phyloP scores from a whole-genome alignment of 2,329 filamentous ascomycete species.

The Hymenoscyphus scutula region DNA sequence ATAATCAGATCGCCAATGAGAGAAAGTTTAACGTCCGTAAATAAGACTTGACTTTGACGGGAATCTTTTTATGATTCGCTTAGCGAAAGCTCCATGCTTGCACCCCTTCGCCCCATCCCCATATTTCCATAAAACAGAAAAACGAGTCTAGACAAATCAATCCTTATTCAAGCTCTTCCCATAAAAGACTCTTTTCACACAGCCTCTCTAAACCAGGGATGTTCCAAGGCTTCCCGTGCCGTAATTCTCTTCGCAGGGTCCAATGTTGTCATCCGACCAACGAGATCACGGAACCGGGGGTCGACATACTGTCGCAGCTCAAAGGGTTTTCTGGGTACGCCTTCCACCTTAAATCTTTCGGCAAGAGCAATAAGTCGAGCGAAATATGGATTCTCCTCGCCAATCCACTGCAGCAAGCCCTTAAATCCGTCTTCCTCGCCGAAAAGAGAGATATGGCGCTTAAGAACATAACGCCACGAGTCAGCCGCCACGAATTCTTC shows the following conservation, averaged over 20 bases:
- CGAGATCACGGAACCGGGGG: slow-evolving; percentile 40
- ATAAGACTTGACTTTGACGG: too few species aligned
- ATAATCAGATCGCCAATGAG: too few species aligned
- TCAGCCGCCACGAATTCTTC: slow-evolving; percentile 19
- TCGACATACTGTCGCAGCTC: slow-evolving; percentile 42
- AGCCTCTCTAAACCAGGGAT: slow-evolving; percentile 26
- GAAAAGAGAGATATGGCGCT: slow-evolving; percentile 49
- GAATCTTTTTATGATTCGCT: too few species aligned
- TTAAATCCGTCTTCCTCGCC: slow-evolving; percentile 42
- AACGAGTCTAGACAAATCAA: too few species aligned
- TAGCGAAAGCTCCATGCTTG: too few species aligned
- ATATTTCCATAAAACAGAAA: too few species aligned
- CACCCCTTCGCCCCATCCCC: too few species aligned
- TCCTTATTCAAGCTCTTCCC: too few species aligned
- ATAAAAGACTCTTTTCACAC: neutral
- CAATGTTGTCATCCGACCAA: slow-evolving; percentile 41
- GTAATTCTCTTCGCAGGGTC: slow-evolving; percentile 42
- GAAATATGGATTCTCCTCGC: slow-evolving; percentile 40
- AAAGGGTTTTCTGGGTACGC: slow-evolving; percentile 45
- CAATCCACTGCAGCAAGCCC: slow-evolving; percentile 43
- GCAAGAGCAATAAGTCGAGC: slow-evolving; percentile 39
- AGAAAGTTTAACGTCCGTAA: too few species aligned
- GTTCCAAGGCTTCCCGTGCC: slow-evolving; percentile 40
- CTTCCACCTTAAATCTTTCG: slow-evolving; percentile 40
- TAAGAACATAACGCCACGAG: slow-evolving; percentile 37